phyloP scores from a whole-genome alignment of 306 rosid genomes.

The Dryas alaskensis region DNA sequence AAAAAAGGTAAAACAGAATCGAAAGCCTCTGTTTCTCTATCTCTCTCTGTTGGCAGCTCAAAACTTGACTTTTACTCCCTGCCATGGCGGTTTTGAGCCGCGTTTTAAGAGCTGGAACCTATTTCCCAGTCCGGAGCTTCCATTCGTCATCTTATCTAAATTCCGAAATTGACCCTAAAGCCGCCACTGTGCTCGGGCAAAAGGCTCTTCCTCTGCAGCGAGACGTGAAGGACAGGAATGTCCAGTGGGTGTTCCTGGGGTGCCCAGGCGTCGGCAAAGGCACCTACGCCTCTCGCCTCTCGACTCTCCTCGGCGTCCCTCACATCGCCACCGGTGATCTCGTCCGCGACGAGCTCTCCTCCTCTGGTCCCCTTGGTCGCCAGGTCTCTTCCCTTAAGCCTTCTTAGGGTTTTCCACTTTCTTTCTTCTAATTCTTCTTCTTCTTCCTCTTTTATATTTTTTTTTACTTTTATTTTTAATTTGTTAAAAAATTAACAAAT shows the following conservation, averaged over 20 bases:
- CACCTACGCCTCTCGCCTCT: slow-evolving; percentile 50
- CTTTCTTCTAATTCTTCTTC: neutral
- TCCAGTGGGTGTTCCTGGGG: slow-evolving; percentile 50
- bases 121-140: slow-evolving; percentile 22
- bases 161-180: slow-evolving; percentile 30
- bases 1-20: neutral
- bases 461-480: neutral
- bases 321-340: slow-evolving; percentile 59
- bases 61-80: neutral
- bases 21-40: neutral
- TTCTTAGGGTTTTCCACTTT: neutral
- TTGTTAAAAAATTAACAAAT: neutral
- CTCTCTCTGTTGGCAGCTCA: neutral
- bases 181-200: neutral
- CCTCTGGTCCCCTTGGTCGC: slow-evolving; percentile 42
- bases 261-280: slow-evolving; percentile 63
- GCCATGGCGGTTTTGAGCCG: slow-evolving; percentile 30
- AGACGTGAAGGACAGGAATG: slow-evolving; percentile 27
- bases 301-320: slow-evolving; percentile 44
- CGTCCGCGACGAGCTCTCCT: slow-evolving; percentile 52
- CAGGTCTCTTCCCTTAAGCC: slow-evolving; percentile 31
- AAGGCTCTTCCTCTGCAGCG: slow-evolving; percentile 22
- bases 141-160: slow-evolving; percentile 15
- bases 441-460: neutral
- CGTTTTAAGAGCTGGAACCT: slow-evolving; percentile 12